phyloP scores from a whole-genome alignment of 164 flowering plant species.

The Vitis amurensis region DNA sequence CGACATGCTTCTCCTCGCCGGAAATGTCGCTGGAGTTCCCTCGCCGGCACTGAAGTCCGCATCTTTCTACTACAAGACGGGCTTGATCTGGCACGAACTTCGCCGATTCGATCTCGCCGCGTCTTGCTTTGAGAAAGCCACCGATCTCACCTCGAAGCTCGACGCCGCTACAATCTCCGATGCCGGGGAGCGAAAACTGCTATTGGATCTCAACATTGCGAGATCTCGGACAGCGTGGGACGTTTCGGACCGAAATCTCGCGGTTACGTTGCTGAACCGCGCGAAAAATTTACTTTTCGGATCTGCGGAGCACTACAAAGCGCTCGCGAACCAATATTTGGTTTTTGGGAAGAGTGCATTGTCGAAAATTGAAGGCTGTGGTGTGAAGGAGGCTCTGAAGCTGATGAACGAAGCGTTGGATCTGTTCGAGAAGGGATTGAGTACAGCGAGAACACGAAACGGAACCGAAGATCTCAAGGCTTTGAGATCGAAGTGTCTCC shows the following conservation, averaged over 20 bases:
- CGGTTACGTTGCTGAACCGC: slow-evolving; percentile 62
- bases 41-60: slow-evolving; percentile 71
- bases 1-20: slow-evolving; percentile 63
- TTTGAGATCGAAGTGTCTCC: slow-evolving; percentile 55
- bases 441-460: slow-evolving; percentile 38
- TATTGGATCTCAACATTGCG: slow-evolving; percentile 54
- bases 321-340: slow-evolving; percentile 68
- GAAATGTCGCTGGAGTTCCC: slow-evolving; percentile 64
- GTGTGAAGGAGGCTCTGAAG: slow-evolving; percentile 58
- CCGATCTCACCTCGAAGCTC: slow-evolving; percentile 55
- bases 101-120: slow-evolving; percentile 61
- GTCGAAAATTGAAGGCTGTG: slow-evolving; percentile 27
- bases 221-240: slow-evolving; percentile 83
- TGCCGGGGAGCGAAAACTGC: slow-evolving; percentile 54
- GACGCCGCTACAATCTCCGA: slow-evolving; percentile 32
- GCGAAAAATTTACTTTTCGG: slow-evolving; percentile 60
- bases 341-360: slow-evolving; percentile 59
- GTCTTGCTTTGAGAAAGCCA: slow-evolving; percentile 77
- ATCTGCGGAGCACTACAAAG: slow-evolving; percentile 45
- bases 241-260: slow-evolving; percentile 55
- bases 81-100: slow-evolving; percentile 71
- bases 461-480: slow-evolving; percentile 46
- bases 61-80: slow-evolving; percentile 76
- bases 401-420: slow-evolving; percentile 84
- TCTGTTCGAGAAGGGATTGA: slow-evolving; percentile 73